Percentiles rank a stretch among this genome's conserved stretches.
phyloP scores from a whole-genome alignment of 495 filamentous ascomycete genomes.

The Hypoxylon fuscum region DNA sequence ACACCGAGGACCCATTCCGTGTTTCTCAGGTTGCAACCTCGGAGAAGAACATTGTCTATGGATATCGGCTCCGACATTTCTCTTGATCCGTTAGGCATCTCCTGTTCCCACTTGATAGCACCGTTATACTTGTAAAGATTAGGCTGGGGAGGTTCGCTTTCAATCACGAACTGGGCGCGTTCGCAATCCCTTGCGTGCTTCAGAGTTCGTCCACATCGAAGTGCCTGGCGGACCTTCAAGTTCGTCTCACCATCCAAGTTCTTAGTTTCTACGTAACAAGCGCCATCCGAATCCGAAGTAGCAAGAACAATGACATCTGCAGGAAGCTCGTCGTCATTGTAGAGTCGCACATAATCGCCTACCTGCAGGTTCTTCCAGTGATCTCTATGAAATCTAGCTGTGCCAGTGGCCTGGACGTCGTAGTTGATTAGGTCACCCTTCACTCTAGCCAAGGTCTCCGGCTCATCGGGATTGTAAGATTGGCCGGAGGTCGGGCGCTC shows the following conservation, averaged over 20 bases:
- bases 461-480: constrained; percentile 69
- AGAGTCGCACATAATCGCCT: constrained; percentile 95
- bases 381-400: constrained; percentile 85
- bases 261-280: constrained; percentile 98
- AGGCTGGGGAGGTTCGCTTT: constrained; percentile 90
- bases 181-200: constrained; percentile 95
- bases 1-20: constrained; percentile 97
- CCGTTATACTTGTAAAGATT: constrained; percentile 95
- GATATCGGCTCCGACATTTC: constrained; percentile 91
- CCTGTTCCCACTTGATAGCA: constrained; percentile 86
- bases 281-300: constrained; percentile 92
- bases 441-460: constrained; percentile 60
- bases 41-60: constrained; percentile 93
- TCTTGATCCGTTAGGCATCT: constrained; percentile 66
- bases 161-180: constrained; percentile 82
- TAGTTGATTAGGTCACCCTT: constrained; percentile 61
- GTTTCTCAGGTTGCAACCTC: constrained; percentile 92
- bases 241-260: constrained; percentile 99
- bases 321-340: constrained; percentile 95
- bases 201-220: constrained; percentile 83
- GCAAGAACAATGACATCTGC: constrained; percentile 96
- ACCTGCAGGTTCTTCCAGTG: constrained; percentile 96
- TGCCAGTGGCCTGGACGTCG: constrained; percentile 50
- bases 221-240: constrained; percentile 90
- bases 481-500: constrained; percentile 47